These are phyloP conservation scores for Bacidia rubella DNA, from an alignment of 495 filamentous ascomycete species.

Conservation along the genomic window DNA sequence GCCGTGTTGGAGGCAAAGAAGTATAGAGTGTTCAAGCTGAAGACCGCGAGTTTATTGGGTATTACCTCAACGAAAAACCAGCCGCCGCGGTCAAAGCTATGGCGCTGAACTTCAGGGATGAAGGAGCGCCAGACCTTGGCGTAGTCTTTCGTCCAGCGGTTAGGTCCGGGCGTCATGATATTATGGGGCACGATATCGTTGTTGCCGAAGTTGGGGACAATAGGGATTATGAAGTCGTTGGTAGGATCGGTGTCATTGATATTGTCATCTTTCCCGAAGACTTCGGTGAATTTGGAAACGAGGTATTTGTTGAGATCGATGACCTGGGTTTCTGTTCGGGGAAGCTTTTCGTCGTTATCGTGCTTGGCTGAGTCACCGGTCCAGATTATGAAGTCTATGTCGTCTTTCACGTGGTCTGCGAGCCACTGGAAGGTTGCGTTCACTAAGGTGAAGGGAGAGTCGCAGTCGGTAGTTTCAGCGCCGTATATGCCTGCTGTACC, in stretches of 20 bases:
- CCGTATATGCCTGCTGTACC: constrained; percentile 73
- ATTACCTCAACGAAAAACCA: constrained; percentile 94
- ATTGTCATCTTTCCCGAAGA: constrained; percentile 46
- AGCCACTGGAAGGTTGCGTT: constrained; percentile 93
- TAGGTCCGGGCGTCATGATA: constrained; percentile 74
- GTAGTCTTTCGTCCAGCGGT: constrained; percentile 65
- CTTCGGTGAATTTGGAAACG: constrained; percentile 58
- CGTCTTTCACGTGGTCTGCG: constrained; percentile 62
- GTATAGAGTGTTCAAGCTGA: constrained; percentile 94
- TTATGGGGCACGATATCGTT: constrained; percentile 98
- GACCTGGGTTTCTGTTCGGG: constrained; percentile 61
- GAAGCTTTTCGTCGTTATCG: constrained; percentile 78
- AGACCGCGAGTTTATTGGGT: constrained; percentile 69
- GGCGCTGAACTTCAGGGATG: constrained; percentile 85
- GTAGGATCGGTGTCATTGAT: constrained; percentile 33
- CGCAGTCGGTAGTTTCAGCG: constrained; percentile 75
- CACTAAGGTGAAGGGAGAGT: constrained; percentile 64
- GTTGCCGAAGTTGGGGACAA: constrained; percentile 86
- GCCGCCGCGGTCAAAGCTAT: constrained; percentile 80
- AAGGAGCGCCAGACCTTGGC: constrained; percentile 65
- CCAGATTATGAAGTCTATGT: constrained; percentile 93
- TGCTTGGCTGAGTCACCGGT: constrained; percentile 93
- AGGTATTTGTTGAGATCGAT: constrained; percentile 59
- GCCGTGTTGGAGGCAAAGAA: constrained; percentile 87
- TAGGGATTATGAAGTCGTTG: constrained; percentile 54